These are phyloP conservation scores for Hypoxylon sp. DNA, from an alignment of 2,329 filamentous ascomycete genomes.

Conservation along the genomic window DNA sequence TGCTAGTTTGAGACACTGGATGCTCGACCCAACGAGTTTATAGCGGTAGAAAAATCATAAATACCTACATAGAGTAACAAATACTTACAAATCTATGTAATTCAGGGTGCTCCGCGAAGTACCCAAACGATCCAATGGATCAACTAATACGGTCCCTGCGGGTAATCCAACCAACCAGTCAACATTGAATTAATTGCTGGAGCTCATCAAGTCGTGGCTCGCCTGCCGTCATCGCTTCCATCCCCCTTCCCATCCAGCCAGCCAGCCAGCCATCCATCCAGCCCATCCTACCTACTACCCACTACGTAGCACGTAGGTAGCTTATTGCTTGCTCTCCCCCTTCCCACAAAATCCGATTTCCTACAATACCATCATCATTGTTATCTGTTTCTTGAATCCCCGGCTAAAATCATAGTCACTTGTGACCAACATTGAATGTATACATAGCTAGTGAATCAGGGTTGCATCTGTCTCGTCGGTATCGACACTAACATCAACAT, in stretches of 20 bases:
- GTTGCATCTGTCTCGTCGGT: too few species aligned
- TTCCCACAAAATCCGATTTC: slow-evolving; percentile 24
- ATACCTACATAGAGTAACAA: background rate
- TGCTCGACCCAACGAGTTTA: too few species aligned
- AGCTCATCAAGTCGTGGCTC: slow-evolving; percentile 12
- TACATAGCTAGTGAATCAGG: too few species aligned
- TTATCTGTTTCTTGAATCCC: too few species aligned
- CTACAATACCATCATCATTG: slow-evolving; percentile 18
- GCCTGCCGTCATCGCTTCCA: slow-evolving; percentile 37
- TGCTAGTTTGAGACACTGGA: background rate
- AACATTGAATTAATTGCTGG: slow-evolving; percentile 1
- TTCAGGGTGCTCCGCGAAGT: background rate
- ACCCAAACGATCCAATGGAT: slow-evolving; percentile 3
- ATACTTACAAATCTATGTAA: background rate
- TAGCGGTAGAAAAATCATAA: too few species aligned
- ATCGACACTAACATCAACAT: background rate
- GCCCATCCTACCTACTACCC: slow-evolving; percentile 20
- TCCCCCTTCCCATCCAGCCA: too few species aligned
- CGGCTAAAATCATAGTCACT: too few species aligned
- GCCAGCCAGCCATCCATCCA: too few species aligned
- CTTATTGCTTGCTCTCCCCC: slow-evolving; percentile 12
- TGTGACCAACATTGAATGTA: too few species aligned
- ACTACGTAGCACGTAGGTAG: slow-evolving; percentile 24
- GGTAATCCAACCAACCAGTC: background rate
- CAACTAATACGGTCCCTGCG: slow-evolving; percentile 3